These are phyloP conservation scores for Parathielavia hyrcaniae DNA, from an alignment of 495 filamentous ascomycete species.

Conservation along the genomic window DNA sequence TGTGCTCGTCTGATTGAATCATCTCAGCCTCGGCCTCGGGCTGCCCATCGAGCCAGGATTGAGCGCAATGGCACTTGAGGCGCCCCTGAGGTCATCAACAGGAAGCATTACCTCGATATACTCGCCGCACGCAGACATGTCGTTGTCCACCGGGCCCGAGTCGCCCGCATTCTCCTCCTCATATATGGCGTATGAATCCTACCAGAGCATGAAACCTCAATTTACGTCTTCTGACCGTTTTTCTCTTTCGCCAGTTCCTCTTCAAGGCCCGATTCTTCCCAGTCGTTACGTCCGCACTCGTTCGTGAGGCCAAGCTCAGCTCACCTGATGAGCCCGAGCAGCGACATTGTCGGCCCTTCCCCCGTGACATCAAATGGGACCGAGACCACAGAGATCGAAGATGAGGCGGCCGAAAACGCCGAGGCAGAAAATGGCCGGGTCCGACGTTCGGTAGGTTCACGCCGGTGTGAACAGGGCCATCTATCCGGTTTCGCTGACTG, in stretches of 20 bases:
- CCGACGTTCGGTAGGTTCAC: slow-evolving; percentile 35
- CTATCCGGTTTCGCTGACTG: slow-evolving; percentile 21
- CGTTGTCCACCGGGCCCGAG: slow-evolving; percentile 48
- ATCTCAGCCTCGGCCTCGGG: neutral
- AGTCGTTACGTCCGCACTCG: slow-evolving; percentile 39
- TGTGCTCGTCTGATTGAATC: neutral
- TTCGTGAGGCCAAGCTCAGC: slow-evolving; percentile 37
- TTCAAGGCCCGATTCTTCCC: slow-evolving; percentile 34
- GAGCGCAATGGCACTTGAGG: slow-evolving; percentile 53
- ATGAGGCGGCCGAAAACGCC: slow-evolving; percentile 51
- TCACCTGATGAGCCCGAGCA: slow-evolving; percentile 42
- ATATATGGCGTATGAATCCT: slow-evolving; percentile 43
- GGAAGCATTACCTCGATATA: slow-evolving; percentile 53
- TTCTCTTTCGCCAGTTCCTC: slow-evolving; percentile 32
- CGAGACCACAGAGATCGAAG: slow-evolving; percentile 65
- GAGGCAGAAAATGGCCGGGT: slow-evolving; percentile 25
- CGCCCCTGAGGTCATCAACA: slow-evolving; percentile 49
- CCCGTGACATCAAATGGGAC: slow-evolving; percentile 72
- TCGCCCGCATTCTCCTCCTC: slow-evolving; percentile 43
- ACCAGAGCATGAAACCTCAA: neutral
- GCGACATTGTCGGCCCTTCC: slow-evolving; percentile 62
- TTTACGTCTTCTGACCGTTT: slow-evolving; percentile 9
- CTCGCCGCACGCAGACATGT: slow-evolving; percentile 54
- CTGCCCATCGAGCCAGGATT: slow-evolving; percentile 9
- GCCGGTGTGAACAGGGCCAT: too few species aligned